phyloP scores from a whole-genome alignment of 192 early-diverging fungal species.

The Neocallimastix lanati region DNA sequence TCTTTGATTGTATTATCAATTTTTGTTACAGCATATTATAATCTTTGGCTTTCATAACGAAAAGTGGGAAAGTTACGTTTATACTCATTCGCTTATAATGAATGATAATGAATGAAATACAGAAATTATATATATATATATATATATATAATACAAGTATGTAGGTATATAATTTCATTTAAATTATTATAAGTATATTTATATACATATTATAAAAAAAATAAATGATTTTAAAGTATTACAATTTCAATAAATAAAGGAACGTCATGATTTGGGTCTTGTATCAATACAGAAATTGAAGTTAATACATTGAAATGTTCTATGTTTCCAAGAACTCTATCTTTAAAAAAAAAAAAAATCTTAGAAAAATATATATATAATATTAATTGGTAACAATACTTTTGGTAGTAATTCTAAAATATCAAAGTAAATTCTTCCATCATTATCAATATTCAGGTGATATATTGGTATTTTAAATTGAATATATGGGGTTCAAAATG shows the following conservation, averaged over 20 bases:
- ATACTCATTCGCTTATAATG: not conserved
- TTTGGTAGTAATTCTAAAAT: slow-evolving; percentile 36
- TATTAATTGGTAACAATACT: no score
- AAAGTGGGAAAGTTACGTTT: not conserved
- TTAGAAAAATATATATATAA: no score
- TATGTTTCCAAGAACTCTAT: slow-evolving; percentile 46
- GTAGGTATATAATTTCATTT: no score
- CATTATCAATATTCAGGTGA: slow-evolving; percentile 64
- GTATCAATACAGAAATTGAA: slow-evolving; percentile 34
- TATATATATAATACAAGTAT: no score
- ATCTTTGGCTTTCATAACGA: not conserved
- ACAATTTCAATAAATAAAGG: slow-evolving; percentile 53
- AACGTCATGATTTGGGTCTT: slow-evolving; percentile 51
- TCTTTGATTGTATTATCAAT: not conserved
- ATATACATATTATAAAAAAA: no score
- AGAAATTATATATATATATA: no score
- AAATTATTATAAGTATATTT: no score
- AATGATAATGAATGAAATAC: no score
- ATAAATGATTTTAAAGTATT: not conserved
- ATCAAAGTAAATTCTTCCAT: slow-evolving; percentile 58
- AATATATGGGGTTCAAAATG: slow-evolving; percentile 54
- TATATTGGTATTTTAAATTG: slow-evolving; percentile 57
- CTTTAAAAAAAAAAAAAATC: not conserved
- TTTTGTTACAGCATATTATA: not conserved
- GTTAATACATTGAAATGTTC: slow-evolving; percentile 40